These are phyloP conservation scores for Wallacemonas sp. DNA, from an alignment of 208 protist species.

Conservation along the genomic window DNA sequence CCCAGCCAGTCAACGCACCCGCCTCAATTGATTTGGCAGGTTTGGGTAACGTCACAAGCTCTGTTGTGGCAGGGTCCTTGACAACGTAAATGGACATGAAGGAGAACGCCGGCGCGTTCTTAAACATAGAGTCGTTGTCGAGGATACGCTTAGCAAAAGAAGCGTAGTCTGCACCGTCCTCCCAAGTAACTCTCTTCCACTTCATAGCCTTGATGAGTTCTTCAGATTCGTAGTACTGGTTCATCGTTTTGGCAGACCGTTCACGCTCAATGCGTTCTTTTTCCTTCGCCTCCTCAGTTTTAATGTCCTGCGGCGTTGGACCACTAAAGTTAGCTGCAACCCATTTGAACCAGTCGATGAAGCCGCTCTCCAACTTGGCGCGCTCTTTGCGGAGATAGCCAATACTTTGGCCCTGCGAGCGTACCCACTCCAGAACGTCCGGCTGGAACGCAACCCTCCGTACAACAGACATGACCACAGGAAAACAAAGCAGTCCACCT, in stretches of 20 bases:
- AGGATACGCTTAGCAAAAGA: slow-evolving; percentile 82
- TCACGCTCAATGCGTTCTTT: slow-evolving; percentile 10
- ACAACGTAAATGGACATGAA: slow-evolving; percentile 86
- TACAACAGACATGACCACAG: slow-evolving; percentile 20
- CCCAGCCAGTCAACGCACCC: slow-evolving; percentile 72
- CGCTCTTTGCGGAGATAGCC: slow-evolving; percentile 43
- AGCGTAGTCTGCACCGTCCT: slow-evolving; percentile 85
- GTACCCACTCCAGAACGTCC: slow-evolving; percentile 73
- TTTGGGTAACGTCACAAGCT: slow-evolving; percentile 45
- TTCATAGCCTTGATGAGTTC: slow-evolving; percentile 91
- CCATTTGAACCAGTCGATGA: slow-evolving; percentile 69
- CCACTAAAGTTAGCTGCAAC: slow-evolving; percentile 33
- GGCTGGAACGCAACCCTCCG: slow-evolving; percentile 49
- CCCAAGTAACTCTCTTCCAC: slow-evolving; percentile 92
- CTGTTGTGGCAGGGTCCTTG: slow-evolving; percentile 58
- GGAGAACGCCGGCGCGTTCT: slow-evolving; percentile 81
- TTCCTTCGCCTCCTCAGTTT: slow-evolving; percentile 14
- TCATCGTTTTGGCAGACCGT: slow-evolving; percentile 38
- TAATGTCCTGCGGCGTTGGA: slow-evolving; percentile 1
- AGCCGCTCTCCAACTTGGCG: slow-evolving; percentile 76
- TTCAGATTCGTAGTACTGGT: slow-evolving; percentile 89
- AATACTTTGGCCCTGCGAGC: slow-evolving; percentile 32
- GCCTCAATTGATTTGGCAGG: slow-evolving; percentile 41
- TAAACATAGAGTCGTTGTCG: slow-evolving; percentile 86
- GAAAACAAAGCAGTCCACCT: not conserved